Percentiles rank a stretch among this genome's conserved stretches.
Evolutionary conservation across 495 filamentous ascomycete species (phyloP).

Genomic region (Trichoderma gamsii): DNA sequence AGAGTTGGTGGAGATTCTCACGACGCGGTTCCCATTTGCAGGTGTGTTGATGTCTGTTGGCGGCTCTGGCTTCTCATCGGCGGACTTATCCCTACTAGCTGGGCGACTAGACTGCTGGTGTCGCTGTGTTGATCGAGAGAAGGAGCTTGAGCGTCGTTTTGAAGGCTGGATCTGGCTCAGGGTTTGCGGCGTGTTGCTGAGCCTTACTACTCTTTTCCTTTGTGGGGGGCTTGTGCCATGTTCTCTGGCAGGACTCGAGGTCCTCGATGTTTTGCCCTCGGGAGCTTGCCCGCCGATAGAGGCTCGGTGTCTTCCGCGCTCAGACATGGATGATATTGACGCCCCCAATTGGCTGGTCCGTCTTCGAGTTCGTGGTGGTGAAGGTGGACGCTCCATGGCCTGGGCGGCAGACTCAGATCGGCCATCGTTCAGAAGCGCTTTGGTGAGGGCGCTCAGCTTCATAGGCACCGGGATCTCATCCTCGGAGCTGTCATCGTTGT

Average conservation of each 20-base stretch:
- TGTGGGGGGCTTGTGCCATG: constrained; percentile 36
- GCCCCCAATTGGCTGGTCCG: constrained; percentile 28
- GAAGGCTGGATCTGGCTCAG: constrained; percentile 27
- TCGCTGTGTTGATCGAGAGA: constrained; percentile 25
- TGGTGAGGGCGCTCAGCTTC: constrained; percentile 73
- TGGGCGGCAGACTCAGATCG: constrained; percentile 46
- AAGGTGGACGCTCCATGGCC: constrained; percentile 39
- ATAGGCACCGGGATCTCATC: constrained; percentile 65
- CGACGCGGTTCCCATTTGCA: constrained; percentile 54
- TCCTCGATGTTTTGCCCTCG: constrained; percentile 16
- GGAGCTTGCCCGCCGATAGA: constrained; percentile 32
- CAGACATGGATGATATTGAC: constrained; percentile 28
- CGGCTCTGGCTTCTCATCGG: constrained; percentile 26
- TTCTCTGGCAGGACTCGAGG: constrained; percentile 31
- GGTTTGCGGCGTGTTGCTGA: constrained; percentile 41
- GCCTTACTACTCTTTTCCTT: constrained; percentile 51
- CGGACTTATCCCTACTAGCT: constrained; percentile 30
- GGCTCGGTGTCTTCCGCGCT: constrained; percentile 34
- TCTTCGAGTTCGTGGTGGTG: constrained; percentile 47
- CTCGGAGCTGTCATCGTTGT: constrained; percentile 62
- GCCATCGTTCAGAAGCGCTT: constrained; percentile 65
- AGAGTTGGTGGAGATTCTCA: constrained; percentile 50
- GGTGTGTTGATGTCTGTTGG: constrained; percentile 59
- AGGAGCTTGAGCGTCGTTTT: constrained; percentile 31
- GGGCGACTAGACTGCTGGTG: constrained; percentile 23